A percentile compares a stretch with the other conserved stretches of the same genome.
phyloP scores from a whole-genome alignment of 2,329 filamentous ascomycete genomes.

The Penicillium glabrum region DNA sequence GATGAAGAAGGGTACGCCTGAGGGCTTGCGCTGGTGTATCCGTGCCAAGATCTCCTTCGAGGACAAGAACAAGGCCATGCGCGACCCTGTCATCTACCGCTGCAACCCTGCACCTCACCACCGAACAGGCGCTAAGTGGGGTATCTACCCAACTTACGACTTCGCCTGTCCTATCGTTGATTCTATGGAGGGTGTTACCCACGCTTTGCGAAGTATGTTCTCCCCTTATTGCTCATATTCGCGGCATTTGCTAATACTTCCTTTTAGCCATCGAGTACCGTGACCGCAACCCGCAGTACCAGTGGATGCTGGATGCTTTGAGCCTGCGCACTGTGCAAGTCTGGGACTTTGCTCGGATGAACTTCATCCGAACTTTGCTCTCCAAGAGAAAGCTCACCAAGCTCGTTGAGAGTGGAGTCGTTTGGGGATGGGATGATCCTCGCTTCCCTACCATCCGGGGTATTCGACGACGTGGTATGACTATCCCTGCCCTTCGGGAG shows the following conservation, averaged over 20 bases:
- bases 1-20: constrained; percentile 83
- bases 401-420: constrained; percentile 48
- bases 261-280: constrained; percentile 55
- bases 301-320: constrained; percentile 52
- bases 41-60: constrained; percentile 91
- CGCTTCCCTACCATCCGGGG: constrained; percentile 53
- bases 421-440: constrained; percentile 55
- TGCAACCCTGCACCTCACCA: constrained; percentile 72
- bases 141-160: constrained; percentile 67
- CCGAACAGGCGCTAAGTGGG: constrained; percentile 64
- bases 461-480: constrained; percentile 52
- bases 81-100: constrained; percentile 96
- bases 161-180: constrained; percentile 66
- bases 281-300: constrained; percentile 53
- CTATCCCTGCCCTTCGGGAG: constrained; percentile 48
- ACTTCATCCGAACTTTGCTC: constrained; percentile 52
- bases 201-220: constrained; percentile 55
- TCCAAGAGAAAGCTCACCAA: constrained; percentile 55
- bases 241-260: neutral
- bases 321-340: constrained; percentile 48
- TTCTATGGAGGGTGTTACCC: constrained; percentile 63
- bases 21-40: constrained; percentile 84
- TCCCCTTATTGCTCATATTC: neutral
- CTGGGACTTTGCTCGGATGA: constrained; percentile 55
- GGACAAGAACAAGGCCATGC: constrained; percentile 91